phyloP scores from a whole-genome alignment of 352 stramenopile species.

The Phytophthora parvispora region DNA sequence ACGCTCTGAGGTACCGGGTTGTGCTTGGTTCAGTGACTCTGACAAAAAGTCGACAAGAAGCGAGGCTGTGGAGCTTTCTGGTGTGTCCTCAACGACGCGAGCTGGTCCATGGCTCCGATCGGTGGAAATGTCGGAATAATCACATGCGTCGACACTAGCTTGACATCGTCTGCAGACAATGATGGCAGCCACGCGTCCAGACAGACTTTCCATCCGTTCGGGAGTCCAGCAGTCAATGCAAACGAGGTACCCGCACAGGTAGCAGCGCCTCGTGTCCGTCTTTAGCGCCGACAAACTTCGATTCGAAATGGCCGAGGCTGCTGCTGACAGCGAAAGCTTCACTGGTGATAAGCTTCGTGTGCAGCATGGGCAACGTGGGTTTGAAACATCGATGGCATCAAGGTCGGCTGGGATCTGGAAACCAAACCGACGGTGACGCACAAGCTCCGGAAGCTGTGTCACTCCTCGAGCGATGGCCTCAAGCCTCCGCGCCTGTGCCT shows the following conservation, averaged over 20 bases:
- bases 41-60: slow-evolving; percentile 26
- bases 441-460: slow-evolving; percentile 37
- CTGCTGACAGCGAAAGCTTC: slow-evolving; percentile 21
- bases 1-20: slow-evolving; percentile 14
- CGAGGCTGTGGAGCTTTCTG: slow-evolving; percentile 9
- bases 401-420: slow-evolving; percentile 52
- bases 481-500: slow-evolving; percentile 10
- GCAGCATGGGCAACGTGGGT: slow-evolving; percentile 57
- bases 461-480: slow-evolving; percentile 15
- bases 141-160: slow-evolving; percentile 26
- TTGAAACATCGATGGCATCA: slow-evolving; percentile 39
- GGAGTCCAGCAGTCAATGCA: slow-evolving; percentile 30
- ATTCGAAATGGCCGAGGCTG: slow-evolving; percentile 8
- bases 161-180: slow-evolving; percentile 30
- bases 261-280: slow-evolving; percentile 26
- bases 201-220: slow-evolving; percentile 22
- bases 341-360: slow-evolving; percentile 40
- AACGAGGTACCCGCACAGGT: slow-evolving; percentile 36
- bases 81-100: slow-evolving; percentile 14
- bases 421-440: slow-evolving; percentile 57
- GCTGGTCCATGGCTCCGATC: slow-evolving; percentile 26
- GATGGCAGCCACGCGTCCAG: slow-evolving; percentile 15
- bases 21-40: slow-evolving; percentile 11
- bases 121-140: slow-evolving; percentile 20
- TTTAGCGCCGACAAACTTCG: slow-evolving; percentile 9